Evolutionary conservation across 805 yeast species (phyloP).

Genomic region (Yarrowia sp.): DNA sequence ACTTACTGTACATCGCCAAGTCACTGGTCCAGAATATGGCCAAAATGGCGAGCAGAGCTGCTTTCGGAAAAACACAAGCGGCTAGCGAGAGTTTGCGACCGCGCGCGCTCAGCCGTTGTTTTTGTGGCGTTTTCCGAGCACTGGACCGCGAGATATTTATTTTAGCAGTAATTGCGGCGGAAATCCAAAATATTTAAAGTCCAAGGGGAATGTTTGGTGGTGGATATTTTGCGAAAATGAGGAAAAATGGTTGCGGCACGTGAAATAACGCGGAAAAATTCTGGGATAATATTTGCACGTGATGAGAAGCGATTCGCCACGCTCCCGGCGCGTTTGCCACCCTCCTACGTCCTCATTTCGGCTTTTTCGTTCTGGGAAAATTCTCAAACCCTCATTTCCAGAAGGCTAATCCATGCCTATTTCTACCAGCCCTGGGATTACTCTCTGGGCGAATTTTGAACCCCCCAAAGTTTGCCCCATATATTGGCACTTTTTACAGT

Average conservation of each 20-base stretch:
- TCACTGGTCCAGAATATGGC: constrained; percentile 5
- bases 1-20: constrained; percentile 29
- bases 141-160: background rate
- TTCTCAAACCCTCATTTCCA: constrained; percentile 17
- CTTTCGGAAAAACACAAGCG: background rate
- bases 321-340: background rate
- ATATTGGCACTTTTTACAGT: constrained; percentile 35
- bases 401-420: constrained; percentile 30
- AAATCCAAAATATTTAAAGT: background rate
- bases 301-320: too few relatives aligned
- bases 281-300: background rate
- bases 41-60: background rate
- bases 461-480: constrained; percentile 14
- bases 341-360: background rate
- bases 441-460: background rate
- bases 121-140: background rate
- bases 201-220: background rate
- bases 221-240: background rate
- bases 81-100: background rate
- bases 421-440: constrained; percentile 34
- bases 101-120: background rate
- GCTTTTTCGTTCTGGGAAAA: background rate
- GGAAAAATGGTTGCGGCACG: background rate
- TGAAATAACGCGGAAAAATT: background rate
- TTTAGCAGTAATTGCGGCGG: background rate